These are phyloP conservation scores for Quercus alba DNA, from an alignment of 306 rosid genomes.

Conservation along the genomic window DNA sequence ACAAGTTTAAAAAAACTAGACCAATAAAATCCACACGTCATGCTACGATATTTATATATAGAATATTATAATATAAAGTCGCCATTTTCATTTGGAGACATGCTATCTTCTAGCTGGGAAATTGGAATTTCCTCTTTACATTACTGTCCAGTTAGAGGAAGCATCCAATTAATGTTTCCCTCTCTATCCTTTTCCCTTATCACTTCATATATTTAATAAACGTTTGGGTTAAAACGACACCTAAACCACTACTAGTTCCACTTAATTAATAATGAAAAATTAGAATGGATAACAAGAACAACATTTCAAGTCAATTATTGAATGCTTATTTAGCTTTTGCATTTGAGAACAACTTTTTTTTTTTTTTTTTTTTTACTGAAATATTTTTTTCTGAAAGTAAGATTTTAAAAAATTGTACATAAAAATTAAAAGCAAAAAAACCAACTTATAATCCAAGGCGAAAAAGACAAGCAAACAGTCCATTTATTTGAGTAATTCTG, in stretches of 20 bases:
- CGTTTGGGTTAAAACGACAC: neutral
- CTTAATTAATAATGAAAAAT: neutral
- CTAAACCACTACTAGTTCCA: conserved; percentile 12
- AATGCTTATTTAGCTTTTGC: too few relatives aligned
- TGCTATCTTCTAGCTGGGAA: conserved; percentile 35
- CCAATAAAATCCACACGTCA: neutral
- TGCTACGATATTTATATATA: neutral
- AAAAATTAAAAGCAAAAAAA: too few relatives aligned
- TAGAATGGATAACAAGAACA: too few relatives aligned
- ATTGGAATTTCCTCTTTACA: neutral
- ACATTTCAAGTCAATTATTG: too few relatives aligned
- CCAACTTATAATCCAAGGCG: too few relatives aligned
- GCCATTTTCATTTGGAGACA: neutral
- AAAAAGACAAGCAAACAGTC: neutral
- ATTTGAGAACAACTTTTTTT: too few relatives aligned
- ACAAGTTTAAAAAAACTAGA: neutral
- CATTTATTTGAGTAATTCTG: neutral
- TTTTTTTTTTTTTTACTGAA: too few relatives aligned
- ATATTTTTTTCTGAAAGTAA: fast-evolving
- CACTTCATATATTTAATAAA: neutral
- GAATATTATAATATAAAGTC: neutral
- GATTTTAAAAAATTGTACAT: fast-evolving
- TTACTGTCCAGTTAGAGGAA: neutral
- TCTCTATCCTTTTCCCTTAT: conserved; percentile 6
- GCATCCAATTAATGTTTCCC: conserved; percentile 10